Conservation (phyloP, 495 filamentous ascomycete species). For the Hypoxylon intermedium region DNA sequence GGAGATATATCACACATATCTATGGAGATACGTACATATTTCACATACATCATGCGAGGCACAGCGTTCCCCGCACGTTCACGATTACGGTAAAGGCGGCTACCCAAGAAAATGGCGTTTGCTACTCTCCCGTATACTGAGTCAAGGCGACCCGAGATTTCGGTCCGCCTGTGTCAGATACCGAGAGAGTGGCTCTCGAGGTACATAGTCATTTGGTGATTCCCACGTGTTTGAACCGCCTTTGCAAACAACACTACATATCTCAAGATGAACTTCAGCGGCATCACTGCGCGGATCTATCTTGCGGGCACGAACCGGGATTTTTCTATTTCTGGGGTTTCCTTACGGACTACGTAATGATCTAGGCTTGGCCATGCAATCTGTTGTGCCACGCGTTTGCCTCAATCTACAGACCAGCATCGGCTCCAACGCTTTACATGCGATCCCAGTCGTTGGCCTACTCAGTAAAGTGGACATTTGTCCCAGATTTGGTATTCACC, state of each 20-base stretch:
- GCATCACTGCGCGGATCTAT: slow-evolving; percentile 15
- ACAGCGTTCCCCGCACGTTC: slow-evolving; percentile 31
- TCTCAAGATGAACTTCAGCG: slow-evolving; percentile 6
- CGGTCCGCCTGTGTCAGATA: slow-evolving; percentile 17
- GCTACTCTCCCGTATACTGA: slow-evolving; percentile 13
- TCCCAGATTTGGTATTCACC: slow-evolving; percentile 48
- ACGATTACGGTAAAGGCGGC: slow-evolving; percentile 13
- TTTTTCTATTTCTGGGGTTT: slow-evolving; percentile 12
- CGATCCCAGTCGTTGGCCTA: slow-evolving; percentile 1
- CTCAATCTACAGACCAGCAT: slow-evolving; percentile 4
- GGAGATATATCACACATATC: slow-evolving; percentile 12
- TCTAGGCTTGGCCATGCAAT: neutral
- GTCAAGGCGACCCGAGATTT: slow-evolving; percentile 19
- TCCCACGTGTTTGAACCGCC: slow-evolving; percentile 15
- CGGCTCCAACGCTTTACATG: neutral
- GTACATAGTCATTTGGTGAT: slow-evolving; percentile 18
- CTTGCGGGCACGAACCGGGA: slow-evolving; percentile 13
- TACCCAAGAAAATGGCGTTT: slow-evolving; percentile 15
- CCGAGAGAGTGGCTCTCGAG: slow-evolving; percentile 19
- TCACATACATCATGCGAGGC: slow-evolving; percentile 36
- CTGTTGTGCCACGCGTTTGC: slow-evolving; percentile 15
- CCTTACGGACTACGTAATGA: slow-evolving; percentile 21
- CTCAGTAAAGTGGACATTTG: slow-evolving; percentile 42
- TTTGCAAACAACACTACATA: slow-evolving; percentile 6
- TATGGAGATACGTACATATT: slow-evolving; percentile 5